Base-by-base conservation (phyloP, 768 basidiomycete genomes). In the Lentinula guzmanii region DNA sequence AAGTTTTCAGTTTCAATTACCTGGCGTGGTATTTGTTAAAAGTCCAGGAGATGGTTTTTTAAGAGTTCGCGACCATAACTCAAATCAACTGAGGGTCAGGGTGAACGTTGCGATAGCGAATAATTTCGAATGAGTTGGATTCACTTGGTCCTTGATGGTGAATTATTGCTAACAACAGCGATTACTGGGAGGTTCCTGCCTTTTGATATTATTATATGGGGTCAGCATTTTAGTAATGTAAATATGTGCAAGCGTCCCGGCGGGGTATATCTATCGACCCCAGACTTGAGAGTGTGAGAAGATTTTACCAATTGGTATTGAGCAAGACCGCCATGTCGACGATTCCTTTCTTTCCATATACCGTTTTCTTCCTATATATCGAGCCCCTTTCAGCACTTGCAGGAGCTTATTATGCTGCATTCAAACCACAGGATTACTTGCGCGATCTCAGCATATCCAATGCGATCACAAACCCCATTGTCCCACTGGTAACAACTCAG, bases 381-480 rank as follows among this genome's bases (percentile, higher is more conserved):
- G 81, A 83, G 67, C 82, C 81, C n/a, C 61, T 81, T 46, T 80
- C 80, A 0, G 78, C 80, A 0, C 71, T 82, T 24, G 75, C 75
- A 7, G 81, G 81, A 24, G 76, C 81, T 11, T 80, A 74, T 68
- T 82, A 79, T 68, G 79, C 81, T 16, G 76, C 74, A 13, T 66
- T 75, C 52, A 65, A 66, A n/a, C 79, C 77, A 0, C 35, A 61
- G 4, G 67, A 69, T 3, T 82, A 82, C 67, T 70, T 82, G 41
- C 42, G 62, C 9, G 74, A 76, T 62, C 76, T 82, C 62, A 60
- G 65, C 35, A 65, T 64, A 31, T 57, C 69, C 28, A 33, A 43
- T 42, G 43, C 53, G 35, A 34, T 41, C 39, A 31, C 34, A 16
- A 55, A 55, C 15, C 33, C 52, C 7, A 45, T 46, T 16, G 9